Conservation (phyloP, 2,329 filamentous ascomycete genomes). For the Colletotrichum navitas region DNA sequence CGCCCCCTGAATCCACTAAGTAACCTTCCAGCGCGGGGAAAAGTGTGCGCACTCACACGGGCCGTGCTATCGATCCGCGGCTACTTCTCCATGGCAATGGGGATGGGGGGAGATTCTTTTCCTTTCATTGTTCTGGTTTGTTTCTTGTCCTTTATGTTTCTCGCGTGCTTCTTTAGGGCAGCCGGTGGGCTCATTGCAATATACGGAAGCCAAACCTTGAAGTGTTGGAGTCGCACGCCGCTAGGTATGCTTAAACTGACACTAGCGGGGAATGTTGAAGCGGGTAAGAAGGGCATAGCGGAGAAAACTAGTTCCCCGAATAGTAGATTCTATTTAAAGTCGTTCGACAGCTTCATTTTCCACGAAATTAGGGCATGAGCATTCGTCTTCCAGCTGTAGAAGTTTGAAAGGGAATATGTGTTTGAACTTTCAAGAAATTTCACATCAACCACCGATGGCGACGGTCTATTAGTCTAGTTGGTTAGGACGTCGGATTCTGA, state of each 20-base stretch:
- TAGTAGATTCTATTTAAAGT: fast-evolving
- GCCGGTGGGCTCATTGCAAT: not conserved
- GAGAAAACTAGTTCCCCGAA: not conserved
- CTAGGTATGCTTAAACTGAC: not conserved
- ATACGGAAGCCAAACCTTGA: not conserved
- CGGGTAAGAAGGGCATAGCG: not conserved
- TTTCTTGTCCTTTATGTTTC: not conserved
- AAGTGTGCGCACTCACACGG: not conserved
- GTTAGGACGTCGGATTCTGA: conserved; percentile 41
- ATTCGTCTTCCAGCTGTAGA: too few species aligned
- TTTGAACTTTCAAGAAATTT: too few species aligned
- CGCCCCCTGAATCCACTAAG: not conserved
- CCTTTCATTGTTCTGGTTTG: too few species aligned
- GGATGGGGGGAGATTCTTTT: not conserved
- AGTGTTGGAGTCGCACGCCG: not conserved
- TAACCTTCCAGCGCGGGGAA: not conserved
- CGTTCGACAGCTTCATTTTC: not conserved
- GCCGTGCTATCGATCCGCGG: not conserved
- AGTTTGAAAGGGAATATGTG: too few species aligned
- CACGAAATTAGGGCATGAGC: too few species aligned
- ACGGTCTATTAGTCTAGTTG: conserved; percentile 39
- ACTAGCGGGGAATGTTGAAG: not conserved
- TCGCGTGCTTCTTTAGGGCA: not conserved
- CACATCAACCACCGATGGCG: not conserved
- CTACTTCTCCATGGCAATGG: not conserved